Percentiles rank a stretch among this genome's conserved stretches.
Conservation (phyloP, 164 flowering plant genomes). For the Berberis thunbergii region DNA sequence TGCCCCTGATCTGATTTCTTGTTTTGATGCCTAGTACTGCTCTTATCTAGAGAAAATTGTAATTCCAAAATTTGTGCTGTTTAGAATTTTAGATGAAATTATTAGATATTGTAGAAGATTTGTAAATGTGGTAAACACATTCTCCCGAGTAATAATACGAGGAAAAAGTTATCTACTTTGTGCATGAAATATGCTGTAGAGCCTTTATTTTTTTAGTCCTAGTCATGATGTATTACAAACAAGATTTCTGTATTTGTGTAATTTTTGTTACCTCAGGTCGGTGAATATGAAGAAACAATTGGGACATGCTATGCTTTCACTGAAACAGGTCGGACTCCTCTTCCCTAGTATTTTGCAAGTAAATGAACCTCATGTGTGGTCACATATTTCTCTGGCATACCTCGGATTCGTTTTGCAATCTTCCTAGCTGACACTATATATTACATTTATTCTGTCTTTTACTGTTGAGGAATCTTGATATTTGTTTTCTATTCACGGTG, state of each 20-base stretch:
- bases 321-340: conserved; percentile 37
- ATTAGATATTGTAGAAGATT: no score
- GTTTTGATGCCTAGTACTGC: no score
- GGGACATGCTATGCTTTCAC: conserved; percentile 62
- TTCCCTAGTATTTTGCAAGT: neutral
- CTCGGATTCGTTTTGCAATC: neutral
- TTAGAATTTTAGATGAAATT: no score
- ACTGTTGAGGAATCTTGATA: neutral
- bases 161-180: no score
- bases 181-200: neutral
- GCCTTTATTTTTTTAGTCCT: neutral
- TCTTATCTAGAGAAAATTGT: no score
- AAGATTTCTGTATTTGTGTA: neutral
- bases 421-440: neutral
- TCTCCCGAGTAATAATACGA: no score
- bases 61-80: no score
- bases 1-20: no score
- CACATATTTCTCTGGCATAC: neutral
- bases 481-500: neutral
- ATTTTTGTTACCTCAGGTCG: conserved; percentile 36
- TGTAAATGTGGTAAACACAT: no score
- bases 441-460: neutral
- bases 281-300: conserved; percentile 64
- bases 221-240: neutral
- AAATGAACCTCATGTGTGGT: neutral